Evolutionary conservation across 2,329 filamentous ascomycete genomes (phyloP).

Genomic region (Penicillium sp.): DNA sequence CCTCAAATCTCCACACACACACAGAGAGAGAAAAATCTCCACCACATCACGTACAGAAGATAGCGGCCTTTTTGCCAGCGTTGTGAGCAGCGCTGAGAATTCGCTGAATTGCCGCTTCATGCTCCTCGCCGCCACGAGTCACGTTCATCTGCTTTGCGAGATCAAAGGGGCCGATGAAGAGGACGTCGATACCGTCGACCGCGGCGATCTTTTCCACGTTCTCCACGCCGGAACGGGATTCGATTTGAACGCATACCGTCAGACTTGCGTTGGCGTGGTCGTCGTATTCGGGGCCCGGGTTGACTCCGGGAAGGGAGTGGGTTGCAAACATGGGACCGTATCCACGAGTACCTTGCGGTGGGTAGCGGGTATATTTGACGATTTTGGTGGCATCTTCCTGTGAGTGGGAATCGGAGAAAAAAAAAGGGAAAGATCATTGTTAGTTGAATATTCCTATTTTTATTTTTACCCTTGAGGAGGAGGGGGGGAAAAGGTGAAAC

Average conservation of each 20-base stretch:
- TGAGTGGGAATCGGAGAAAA: too few species aligned
- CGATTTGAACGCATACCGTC: constrained; percentile 37
- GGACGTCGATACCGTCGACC: constrained; percentile 37
- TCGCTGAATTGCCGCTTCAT: constrained; percentile 36
- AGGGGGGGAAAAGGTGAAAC: neutral
- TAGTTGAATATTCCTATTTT: neutral
- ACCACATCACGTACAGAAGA: constrained; percentile 32
- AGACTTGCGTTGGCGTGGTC: constrained; percentile 28
- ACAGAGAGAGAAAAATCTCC: neutral
- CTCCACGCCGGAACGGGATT: constrained; percentile 36
- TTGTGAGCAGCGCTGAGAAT: constrained; percentile 30
- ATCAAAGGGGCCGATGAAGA: constrained; percentile 38
- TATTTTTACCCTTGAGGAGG: neutral
- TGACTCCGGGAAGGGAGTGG: constrained; percentile 25
- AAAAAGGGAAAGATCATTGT: neutral
- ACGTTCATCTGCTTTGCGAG: constrained; percentile 37
- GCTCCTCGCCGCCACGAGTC: constrained; percentile 31
- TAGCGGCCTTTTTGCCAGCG: constrained; percentile 37
- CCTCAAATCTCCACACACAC: neutral
- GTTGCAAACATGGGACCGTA: constrained; percentile 33
- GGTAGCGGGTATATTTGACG: constrained; percentile 28
- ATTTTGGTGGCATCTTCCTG: constrained; percentile 27
- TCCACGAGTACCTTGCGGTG: constrained; percentile 27
- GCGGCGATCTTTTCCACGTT: constrained; percentile 42
- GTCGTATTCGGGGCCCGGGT: constrained; percentile 28